These are phyloP conservation scores for Ceratocystis diversiconidia DNA, from an alignment of 2,329 filamentous ascomycete species.

Conservation along the genomic window DNA sequence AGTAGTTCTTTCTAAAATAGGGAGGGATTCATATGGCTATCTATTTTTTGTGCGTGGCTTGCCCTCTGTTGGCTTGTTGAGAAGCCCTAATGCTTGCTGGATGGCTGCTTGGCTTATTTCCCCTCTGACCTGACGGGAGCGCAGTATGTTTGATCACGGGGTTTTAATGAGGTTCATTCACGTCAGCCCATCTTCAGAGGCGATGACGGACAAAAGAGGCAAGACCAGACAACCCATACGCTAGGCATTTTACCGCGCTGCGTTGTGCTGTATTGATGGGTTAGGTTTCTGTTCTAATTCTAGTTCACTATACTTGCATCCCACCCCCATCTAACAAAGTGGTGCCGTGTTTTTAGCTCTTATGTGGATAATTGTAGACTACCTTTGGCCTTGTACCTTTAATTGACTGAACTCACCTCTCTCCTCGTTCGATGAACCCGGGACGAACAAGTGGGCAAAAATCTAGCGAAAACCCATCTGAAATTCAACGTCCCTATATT, in stretches of 20 bases:
- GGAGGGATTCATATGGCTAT: no score
- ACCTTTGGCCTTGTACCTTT: conserved; percentile 2
- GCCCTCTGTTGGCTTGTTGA: background rate
- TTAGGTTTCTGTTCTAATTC: background rate
- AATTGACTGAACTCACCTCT: background rate
- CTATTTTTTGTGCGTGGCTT: background rate
- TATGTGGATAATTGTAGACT: background rate
- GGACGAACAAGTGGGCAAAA: conserved; percentile 5
- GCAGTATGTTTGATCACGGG: background rate
- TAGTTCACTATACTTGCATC: conserved; percentile 8
- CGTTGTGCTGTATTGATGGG: background rate
- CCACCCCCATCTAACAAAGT: conserved; percentile 1
- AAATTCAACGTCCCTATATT: conserved; percentile 5
- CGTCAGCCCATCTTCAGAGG: conserved; percentile 2
- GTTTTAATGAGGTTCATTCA: background rate
- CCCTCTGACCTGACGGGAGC: background rate
- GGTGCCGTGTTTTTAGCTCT: conserved; percentile 6
- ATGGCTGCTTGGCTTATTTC: background rate
- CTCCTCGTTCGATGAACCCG: background rate
- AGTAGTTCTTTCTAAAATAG: no score
- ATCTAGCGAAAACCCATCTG: background rate
- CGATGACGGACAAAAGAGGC: background rate
- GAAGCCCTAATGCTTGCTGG: background rate
- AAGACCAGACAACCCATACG: background rate
- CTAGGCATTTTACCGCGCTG: background rate